Evolutionary conservation across 345 rosid genomes (phyloP), one percentile per base, ranked within the genome.

Genomic region (Bretschneidera sinensis): DNA sequence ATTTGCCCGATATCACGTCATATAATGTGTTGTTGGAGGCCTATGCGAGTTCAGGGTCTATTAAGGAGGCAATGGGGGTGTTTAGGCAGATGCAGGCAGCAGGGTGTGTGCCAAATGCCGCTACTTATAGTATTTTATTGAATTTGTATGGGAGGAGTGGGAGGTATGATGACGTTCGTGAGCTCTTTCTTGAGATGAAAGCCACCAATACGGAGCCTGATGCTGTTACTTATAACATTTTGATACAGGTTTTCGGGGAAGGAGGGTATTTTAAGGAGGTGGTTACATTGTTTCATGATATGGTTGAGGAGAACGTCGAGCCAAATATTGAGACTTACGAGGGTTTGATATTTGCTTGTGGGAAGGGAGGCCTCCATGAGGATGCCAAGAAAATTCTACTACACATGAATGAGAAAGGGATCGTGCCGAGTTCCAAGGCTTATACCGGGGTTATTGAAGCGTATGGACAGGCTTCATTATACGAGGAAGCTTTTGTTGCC

Each of bases 201-300:
- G 84, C 81, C 7, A 92, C 92, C 71, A 82, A 81, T 71, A 87
- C 90, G 0, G 92, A 83, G 71, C 94, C 99, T 0, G 91, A 89
- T 79, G 90, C 85, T 2, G 82, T 78, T 65, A 92, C 95, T 0
- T 92, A 92, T 71, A 92, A 87, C 69, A 82, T 87, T 67, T 70
- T 92, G 76, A 81, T 89, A 13, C 81, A 84, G 58, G 97, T 87
- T 28, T 92, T 92, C 51, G 96, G 96, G 48, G 91, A 92, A 74
- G 97, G 97, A 72, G 99, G 96, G 66, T 92, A 87, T 78, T 87
- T 89, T 63, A 84, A 89, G 82, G 97, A 92, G 88, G 97, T 87
- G 57, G 94, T 92, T 28, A 85, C 98, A 57, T 78, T 92, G 80
- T 92, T 89, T 76, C 86, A 80, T 72, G 97, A 92, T 74, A 87